A percentile compares a stretch with the other conserved stretches of the same genome.
phyloP scores from a whole-genome alignment of 805 yeast species.

The Metschnikowia anglica region DNA sequence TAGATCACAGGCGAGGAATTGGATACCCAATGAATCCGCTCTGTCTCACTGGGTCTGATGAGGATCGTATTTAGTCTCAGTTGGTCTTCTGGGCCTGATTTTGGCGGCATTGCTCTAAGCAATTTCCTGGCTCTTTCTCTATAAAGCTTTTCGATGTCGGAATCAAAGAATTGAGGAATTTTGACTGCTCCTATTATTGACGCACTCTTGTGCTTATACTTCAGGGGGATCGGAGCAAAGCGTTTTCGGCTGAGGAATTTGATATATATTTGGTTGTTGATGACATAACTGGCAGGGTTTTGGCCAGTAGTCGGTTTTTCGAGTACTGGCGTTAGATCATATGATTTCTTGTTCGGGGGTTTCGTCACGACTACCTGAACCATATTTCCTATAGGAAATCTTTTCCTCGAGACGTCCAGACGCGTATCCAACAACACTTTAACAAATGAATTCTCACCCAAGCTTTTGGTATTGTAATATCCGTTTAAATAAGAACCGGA shows the following conservation, averaged over 20 bases:
- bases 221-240: slow-evolving; percentile 29
- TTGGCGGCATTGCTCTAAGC: background rate
- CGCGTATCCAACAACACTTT: slow-evolving; percentile 25
- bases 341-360: background rate
- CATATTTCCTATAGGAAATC: slow-evolving; percentile 33
- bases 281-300: slow-evolving; percentile 28
- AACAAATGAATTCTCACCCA: slow-evolving; percentile 32
- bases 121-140: background rate
- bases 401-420: slow-evolving; percentile 23
- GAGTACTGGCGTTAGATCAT: slow-evolving; percentile 21
- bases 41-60: slow-evolving; percentile 1
- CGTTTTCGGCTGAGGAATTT: slow-evolving; percentile 19
- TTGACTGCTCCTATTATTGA: slow-evolving; percentile 4
- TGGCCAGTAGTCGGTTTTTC: slow-evolving; percentile 17
- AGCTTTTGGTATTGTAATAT: slow-evolving; percentile 20
- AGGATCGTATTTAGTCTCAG: background rate
- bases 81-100: background rate
- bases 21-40: background rate
- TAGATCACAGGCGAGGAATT: slow-evolving; percentile 18
- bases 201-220: slow-evolving; percentile 20
- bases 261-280: slow-evolving; percentile 25
- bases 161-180: slow-evolving; percentile 15
- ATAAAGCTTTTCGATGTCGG: slow-evolving; percentile 16
- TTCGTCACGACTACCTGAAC: slow-evolving; percentile 20
- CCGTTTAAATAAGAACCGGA: slow-evolving; percentile 20